Percentiles rank a stretch among this genome's conserved stretches.
phyloP scores from a whole-genome alignment of 768 basidiomycete species.

The Tylopilus cervinicoccineus region DNA sequence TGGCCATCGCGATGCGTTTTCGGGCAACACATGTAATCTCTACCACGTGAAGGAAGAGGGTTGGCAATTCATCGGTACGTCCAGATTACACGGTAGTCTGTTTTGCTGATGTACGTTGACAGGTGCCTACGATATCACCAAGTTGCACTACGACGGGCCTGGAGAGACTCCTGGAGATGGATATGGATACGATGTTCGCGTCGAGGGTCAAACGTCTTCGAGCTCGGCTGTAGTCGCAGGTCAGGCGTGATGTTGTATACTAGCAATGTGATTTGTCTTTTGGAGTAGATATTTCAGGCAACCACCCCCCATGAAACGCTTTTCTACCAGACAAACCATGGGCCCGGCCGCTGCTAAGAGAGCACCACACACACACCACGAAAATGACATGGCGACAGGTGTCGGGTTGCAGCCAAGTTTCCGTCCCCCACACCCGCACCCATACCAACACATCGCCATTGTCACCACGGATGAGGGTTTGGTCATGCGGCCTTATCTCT shows the following conservation, averaged over 20 bases:
- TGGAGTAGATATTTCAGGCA: not conserved
- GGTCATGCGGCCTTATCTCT: slow-evolving; percentile 56
- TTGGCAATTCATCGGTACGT: slow-evolving; percentile 92
- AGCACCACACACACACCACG: not conserved
- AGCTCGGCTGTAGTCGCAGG: slow-evolving; percentile 40
- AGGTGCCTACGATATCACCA: slow-evolving; percentile 92
- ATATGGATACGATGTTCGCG: slow-evolving; percentile 78
- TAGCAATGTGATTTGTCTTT: slow-evolving; percentile 17
- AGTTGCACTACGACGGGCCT: slow-evolving; percentile 88
- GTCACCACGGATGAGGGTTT: slow-evolving; percentile 58
- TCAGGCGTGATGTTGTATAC: slow-evolving; percentile 26
- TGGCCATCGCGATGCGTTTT: slow-evolving; percentile 94
- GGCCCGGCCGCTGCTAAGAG: not conserved
- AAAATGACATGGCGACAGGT: slow-evolving; percentile 8
- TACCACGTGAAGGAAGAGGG: slow-evolving; percentile 94
- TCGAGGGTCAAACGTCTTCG: slow-evolving; percentile 51
- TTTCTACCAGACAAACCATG: slow-evolving; percentile 24
- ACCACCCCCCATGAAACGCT: slow-evolving; percentile 29
- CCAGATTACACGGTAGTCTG: not conserved
- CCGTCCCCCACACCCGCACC: slow-evolving; percentile 70
- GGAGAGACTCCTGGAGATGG: slow-evolving; percentile 67
- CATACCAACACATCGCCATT: slow-evolving; percentile 65
- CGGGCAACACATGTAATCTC: slow-evolving; percentile 93
- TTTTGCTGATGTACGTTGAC: slow-evolving; percentile 12
- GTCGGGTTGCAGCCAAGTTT: slow-evolving; percentile 55